Percentiles rank a stretch among this genome's conserved stretches.
These are phyloP conservation scores for Candida frijolesensis DNA, from an alignment of 1,139 yeast species.

Conservation along the genomic window DNA sequence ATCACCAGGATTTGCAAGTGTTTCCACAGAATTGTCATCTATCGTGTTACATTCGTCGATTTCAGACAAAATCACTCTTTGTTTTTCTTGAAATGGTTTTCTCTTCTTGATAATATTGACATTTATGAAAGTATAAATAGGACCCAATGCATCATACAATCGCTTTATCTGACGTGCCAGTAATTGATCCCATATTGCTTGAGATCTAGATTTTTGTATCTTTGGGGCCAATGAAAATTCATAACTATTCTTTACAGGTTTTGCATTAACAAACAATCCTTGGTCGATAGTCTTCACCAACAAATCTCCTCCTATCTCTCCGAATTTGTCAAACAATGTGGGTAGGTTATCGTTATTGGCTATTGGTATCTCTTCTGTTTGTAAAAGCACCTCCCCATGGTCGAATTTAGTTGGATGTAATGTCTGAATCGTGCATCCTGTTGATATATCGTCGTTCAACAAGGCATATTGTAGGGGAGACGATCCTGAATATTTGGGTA, in stretches of 20 bases:
- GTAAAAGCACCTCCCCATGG: conserved; percentile 70
- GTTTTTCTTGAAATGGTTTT: conserved; percentile 26
- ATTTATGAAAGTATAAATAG: conserved; percentile 50
- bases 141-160: conserved; percentile 59
- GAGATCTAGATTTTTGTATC: conserved; percentile 40
- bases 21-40: not conserved
- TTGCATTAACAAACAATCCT: conserved; percentile 19
- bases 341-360: conserved; percentile 41
- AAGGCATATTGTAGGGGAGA: conserved; percentile 87
- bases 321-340: conserved; percentile 51
- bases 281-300: conserved; percentile 48
- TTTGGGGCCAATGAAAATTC: conserved; percentile 61
- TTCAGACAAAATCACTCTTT: conserved; percentile 52
- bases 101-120: conserved; percentile 33
- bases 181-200: conserved; percentile 47
- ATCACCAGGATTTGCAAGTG: conserved; percentile 38
- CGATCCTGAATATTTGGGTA: conserved; percentile 85
- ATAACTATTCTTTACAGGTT: conserved; percentile 21
- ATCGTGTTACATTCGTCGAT: conserved; percentile 18
- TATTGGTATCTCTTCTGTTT: conserved; percentile 48
- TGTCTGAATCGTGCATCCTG: conserved; percentile 92
- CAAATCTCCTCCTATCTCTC: conserved; percentile 59
- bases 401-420: conserved; percentile 88
- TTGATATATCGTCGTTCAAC: conserved; percentile 56
- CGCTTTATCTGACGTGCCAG: conserved; percentile 45